Percentiles rank a stretch among this genome's conserved stretches.
Evolutionary conservation across 2,329 filamentous ascomycete species (phyloP).

Genomic region (Bertia moriformis): DNA sequence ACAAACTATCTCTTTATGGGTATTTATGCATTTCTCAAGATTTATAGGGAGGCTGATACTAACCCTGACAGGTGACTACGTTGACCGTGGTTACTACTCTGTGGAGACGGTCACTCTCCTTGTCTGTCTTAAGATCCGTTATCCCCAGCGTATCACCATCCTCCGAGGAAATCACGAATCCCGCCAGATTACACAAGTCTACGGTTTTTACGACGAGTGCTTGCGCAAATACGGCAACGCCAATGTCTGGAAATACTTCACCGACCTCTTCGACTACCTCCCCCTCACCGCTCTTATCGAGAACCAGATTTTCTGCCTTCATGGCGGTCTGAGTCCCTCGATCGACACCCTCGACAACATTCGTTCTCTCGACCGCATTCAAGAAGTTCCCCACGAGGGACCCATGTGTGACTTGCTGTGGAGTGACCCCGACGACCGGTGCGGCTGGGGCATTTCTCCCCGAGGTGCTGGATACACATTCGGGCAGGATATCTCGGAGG

Average conservation of each 20-base stretch:
- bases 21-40: constrained; percentile 24
- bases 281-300: constrained; percentile 94
- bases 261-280: constrained; percentile 96
- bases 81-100: constrained; percentile 96
- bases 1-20: constrained; percentile 99
- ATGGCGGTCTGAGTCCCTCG: constrained; percentile 90
- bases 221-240: constrained; percentile 97
- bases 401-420: constrained; percentile 96
- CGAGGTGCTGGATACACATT: constrained; percentile 91
- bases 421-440: constrained; percentile 95
- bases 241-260: constrained; percentile 99
- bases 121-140: constrained; percentile 93
- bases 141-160: constrained; percentile 94
- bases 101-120: constrained; percentile 95
- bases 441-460: constrained; percentile 89
- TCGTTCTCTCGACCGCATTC: constrained; percentile 82
- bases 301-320: constrained; percentile 97
- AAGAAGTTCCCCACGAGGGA: constrained; percentile 95
- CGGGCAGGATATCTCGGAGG: constrained; percentile 68
- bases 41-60: constrained; percentile 11
- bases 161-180: constrained; percentile 98
- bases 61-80: constrained; percentile 67
- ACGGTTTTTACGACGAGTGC: constrained; percentile 98
- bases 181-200: constrained; percentile 96
- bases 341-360: constrained; percentile 95